A percentile compares a stretch with the other conserved stretches of the same genome.
Conservation (phyloP, 2,329 filamentous ascomycete species). For the Aspergillus nomiae region DNA sequence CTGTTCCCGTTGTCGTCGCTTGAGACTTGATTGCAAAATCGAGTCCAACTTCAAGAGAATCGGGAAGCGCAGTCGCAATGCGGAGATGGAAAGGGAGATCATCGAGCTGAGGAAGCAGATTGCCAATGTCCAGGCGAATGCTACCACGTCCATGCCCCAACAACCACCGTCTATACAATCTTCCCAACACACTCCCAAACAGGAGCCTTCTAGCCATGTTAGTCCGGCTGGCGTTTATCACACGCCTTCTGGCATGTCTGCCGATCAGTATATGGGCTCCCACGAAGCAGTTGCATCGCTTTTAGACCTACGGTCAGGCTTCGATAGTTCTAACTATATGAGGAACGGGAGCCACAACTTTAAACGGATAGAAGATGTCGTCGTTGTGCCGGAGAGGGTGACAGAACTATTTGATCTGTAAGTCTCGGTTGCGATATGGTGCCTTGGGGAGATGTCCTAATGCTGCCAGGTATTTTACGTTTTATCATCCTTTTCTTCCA, state of each 20-base stretch:
- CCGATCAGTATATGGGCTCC: conserved; percentile 48
- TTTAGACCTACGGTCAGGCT: conserved; percentile 52
- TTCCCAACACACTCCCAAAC: conserved; percentile 36
- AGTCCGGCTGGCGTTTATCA: conserved; percentile 36
- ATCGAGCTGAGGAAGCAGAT: conserved; percentile 53
- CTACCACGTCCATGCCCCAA: conserved; percentile 24
- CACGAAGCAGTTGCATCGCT: conserved; percentile 55
- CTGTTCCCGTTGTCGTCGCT: conserved; percentile 64
- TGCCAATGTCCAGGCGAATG: conserved; percentile 36
- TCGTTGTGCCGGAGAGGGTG: conserved; percentile 45
- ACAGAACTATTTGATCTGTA: conserved; percentile 50
- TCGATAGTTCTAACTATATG: conserved; percentile 44
- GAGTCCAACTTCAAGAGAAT: conserved; percentile 70
- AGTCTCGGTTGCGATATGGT: conserved; percentile 16
- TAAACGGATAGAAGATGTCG: conserved; percentile 57
- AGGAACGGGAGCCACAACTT: conserved; percentile 53
- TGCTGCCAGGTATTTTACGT: conserved; percentile 61
- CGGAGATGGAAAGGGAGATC: conserved; percentile 63
- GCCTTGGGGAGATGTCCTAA: conserved; percentile 11
- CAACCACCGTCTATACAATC: conserved; percentile 24
- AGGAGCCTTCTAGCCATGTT: conserved; percentile 39
- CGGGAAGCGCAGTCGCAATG: conserved; percentile 67
- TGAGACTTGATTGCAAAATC: conserved; percentile 66
- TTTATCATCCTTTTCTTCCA: conserved; percentile 66
- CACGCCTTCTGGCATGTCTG: conserved; percentile 38